A percentile compares a stretch with the other conserved stretches of the same genome.
Evolutionary conservation across 2,329 filamentous ascomycete genomes (phyloP).

Genomic region (Paraconiothyrium sp.): DNA sequence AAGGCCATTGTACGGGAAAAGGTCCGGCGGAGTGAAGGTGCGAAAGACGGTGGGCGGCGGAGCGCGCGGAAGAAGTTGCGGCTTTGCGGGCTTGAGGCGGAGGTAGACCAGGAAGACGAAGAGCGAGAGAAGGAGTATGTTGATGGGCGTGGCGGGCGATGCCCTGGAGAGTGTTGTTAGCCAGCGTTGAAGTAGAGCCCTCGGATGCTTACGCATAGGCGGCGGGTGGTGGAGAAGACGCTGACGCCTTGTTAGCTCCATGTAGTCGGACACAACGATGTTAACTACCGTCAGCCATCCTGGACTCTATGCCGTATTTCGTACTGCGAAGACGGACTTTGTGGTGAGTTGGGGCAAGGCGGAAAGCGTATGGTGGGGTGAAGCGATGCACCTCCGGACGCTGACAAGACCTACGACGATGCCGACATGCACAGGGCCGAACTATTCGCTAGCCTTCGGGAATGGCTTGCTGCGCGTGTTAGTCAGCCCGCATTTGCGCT

Average conservation of each 20-base stretch:
- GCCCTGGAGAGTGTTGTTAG: slow-evolving; percentile 51
- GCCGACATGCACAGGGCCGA: neutral
- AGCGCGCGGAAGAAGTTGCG: slow-evolving; percentile 62
- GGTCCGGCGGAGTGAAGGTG: slow-evolving; percentile 81
- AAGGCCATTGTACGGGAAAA: slow-evolving; percentile 86
- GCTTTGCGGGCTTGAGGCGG: slow-evolving; percentile 65
- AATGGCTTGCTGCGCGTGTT: slow-evolving; percentile 10
- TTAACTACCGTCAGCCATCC: slow-evolving; percentile 41
- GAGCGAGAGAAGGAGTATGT: slow-evolving; percentile 67
- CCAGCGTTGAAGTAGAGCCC: slow-evolving; percentile 5
- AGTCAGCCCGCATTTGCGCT: slow-evolving; percentile 22
- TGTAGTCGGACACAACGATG: neutral
- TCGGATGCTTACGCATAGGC: slow-evolving; percentile 53
- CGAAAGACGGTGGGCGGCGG: slow-evolving; percentile 83
- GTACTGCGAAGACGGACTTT: neutral
- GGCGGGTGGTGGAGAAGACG: slow-evolving; percentile 66
- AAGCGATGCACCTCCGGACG: slow-evolving; percentile 23
- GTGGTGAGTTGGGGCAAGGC: neutral
- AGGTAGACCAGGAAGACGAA: slow-evolving; percentile 67
- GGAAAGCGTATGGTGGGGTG: slow-evolving; percentile 12
- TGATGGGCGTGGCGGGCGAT: slow-evolving; percentile 67
- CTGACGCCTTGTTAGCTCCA: slow-evolving; percentile 57
- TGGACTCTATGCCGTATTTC: slow-evolving; percentile 5
- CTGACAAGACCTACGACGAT: slow-evolving; percentile 14
- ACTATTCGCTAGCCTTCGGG: neutral